phyloP scores from a whole-genome alignment of 1,284 basidiomycete genomes.

The Irpex lacteus region DNA sequence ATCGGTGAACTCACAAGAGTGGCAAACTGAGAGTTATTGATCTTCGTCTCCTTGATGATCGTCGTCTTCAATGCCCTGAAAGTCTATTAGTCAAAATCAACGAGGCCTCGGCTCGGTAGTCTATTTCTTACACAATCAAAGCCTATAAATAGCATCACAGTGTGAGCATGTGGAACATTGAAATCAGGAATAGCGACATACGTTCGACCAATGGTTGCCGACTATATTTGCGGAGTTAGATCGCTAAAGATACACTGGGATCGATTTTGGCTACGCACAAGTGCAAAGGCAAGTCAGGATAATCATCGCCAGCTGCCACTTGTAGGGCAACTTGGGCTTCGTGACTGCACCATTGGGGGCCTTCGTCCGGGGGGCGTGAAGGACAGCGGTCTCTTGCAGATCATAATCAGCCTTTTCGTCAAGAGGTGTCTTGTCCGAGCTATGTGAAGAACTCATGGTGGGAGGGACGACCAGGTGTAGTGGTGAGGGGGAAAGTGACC shows the following conservation, averaged over 20 bases:
- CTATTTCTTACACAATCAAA: slow-evolving; percentile 34
- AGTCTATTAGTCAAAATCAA: not conserved
- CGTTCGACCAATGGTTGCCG: slow-evolving; percentile 47
- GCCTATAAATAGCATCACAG: slow-evolving; percentile 26
- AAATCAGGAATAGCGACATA: slow-evolving; percentile 17
- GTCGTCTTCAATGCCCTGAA: slow-evolving; percentile 40
- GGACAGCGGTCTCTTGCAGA: slow-evolving; percentile 14
- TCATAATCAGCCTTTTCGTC: slow-evolving; percentile 24
- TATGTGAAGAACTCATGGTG: slow-evolving; percentile 15
- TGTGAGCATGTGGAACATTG: not conserved
- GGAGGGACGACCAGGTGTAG: slow-evolving; percentile 5
- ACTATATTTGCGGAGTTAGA: slow-evolving; percentile 24
- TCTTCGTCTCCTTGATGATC: slow-evolving; percentile 40
- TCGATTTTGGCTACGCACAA: slow-evolving; percentile 20
- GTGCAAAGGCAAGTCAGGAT: slow-evolving; percentile 32
- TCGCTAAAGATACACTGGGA: not conserved
- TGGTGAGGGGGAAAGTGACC: slow-evolving; percentile 14
- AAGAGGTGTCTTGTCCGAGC: slow-evolving; percentile 18
- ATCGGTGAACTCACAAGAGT: slow-evolving; percentile 30
- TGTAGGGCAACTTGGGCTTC: slow-evolving; percentile 24
- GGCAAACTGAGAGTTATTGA: slow-evolving; percentile 46
- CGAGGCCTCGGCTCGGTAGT: not conserved
- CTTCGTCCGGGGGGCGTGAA: slow-evolving; percentile 10
- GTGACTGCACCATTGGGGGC: slow-evolving; percentile 4
- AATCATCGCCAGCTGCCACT: slow-evolving; percentile 29